These are phyloP conservation scores for Hippophae tibetana DNA, from an alignment of 306 rosid species.

Conservation along the genomic window DNA sequence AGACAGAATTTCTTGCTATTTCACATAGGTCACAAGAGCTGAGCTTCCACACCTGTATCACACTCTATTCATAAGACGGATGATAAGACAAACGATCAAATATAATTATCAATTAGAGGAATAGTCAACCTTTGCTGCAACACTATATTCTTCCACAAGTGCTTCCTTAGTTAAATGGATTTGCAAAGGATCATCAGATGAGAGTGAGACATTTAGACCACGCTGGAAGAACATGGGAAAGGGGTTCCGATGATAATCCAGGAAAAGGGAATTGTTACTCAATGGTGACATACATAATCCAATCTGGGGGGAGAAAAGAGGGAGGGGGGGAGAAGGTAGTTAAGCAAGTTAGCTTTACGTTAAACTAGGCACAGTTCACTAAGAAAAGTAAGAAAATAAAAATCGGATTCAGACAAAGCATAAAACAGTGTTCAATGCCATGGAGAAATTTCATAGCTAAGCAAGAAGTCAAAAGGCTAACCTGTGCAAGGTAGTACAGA, in stretches of 20 bases:
- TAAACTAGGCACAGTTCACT: slow-evolving; percentile 7
- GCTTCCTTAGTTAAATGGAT: slow-evolving; percentile 46
- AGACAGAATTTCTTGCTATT: slow-evolving; percentile 81
- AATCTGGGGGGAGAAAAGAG: slow-evolving; percentile 24
- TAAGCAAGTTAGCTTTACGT: background rate
- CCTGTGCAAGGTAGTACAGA: slow-evolving; percentile 83
- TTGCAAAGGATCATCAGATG: slow-evolving; percentile 68
- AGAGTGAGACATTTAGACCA: slow-evolving; percentile 77
- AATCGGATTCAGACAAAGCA: background rate
- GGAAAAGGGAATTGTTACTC: slow-evolving; percentile 82
- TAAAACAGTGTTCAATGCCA: background rate
- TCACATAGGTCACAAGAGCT: slow-evolving; percentile 80
- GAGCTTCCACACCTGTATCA: slow-evolving; percentile 78
- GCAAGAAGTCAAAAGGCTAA: slow-evolving; percentile 10
- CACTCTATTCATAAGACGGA: slow-evolving; percentile 1
- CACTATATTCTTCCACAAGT: slow-evolving; percentile 43
- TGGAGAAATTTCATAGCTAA: background rate
- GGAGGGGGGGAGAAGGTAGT: background rate
- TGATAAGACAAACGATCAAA: background rate
- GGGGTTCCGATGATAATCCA: slow-evolving; percentile 81
- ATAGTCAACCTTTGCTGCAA: slow-evolving; percentile 35
- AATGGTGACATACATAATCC: slow-evolving; percentile 77
- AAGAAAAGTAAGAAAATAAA: background rate
- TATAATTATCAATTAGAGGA: background rate
- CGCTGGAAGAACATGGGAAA: slow-evolving; percentile 78